Percentiles rank a stretch among this genome's conserved stretches.
phyloP scores from a whole-genome alignment of 2,329 filamentous ascomycete species.

The Cladobotryum mycophilum region DNA sequence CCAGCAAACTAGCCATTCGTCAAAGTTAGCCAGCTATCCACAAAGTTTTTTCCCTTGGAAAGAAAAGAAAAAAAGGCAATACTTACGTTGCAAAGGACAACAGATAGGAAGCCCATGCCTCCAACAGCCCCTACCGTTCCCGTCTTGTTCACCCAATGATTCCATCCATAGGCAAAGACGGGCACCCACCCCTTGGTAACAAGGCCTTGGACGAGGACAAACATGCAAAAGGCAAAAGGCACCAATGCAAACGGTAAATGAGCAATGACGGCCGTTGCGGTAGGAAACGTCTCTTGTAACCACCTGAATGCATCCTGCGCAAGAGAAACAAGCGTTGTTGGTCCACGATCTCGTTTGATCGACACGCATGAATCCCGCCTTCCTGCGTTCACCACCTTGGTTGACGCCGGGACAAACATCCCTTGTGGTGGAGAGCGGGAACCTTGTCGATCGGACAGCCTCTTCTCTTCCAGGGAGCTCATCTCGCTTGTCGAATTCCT shows the following conservation, averaged over 20 bases:
- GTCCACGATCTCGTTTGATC: slow-evolving; percentile 12
- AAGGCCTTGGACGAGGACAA: slow-evolving; percentile 64
- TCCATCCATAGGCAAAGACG: slow-evolving; percentile 68
- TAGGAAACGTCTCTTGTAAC: slow-evolving; percentile 65
- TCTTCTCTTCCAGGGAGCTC: slow-evolving; percentile 10
- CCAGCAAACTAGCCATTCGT: slow-evolving; percentile 55
- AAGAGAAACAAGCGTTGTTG: slow-evolving; percentile 48
- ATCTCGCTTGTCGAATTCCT: slow-evolving; percentile 4
- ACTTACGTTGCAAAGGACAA: slow-evolving; percentile 66
- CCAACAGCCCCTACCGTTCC: slow-evolving; percentile 62
- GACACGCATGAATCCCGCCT: slow-evolving; percentile 2
- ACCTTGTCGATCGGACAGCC: neutral
- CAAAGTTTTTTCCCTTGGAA: too few relatives aligned
- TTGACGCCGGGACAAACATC: neutral
- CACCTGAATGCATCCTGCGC: slow-evolving; percentile 43
- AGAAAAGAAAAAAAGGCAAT: too few relatives aligned
- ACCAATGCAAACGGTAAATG: slow-evolving; percentile 63
- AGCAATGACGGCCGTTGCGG: slow-evolving; percentile 55
- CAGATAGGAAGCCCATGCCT: slow-evolving; percentile 67
- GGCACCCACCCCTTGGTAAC: slow-evolving; percentile 70
- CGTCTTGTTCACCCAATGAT: slow-evolving; percentile 64
- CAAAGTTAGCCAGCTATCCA: neutral
- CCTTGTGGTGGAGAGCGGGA: neutral
- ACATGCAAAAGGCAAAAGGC: slow-evolving; percentile 69
- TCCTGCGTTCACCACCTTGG: slow-evolving; percentile 1